These are phyloP conservation scores for Exobasidium rhododendri DNA, from an alignment of 1,284 basidiomycete species.

Conservation along the genomic window DNA sequence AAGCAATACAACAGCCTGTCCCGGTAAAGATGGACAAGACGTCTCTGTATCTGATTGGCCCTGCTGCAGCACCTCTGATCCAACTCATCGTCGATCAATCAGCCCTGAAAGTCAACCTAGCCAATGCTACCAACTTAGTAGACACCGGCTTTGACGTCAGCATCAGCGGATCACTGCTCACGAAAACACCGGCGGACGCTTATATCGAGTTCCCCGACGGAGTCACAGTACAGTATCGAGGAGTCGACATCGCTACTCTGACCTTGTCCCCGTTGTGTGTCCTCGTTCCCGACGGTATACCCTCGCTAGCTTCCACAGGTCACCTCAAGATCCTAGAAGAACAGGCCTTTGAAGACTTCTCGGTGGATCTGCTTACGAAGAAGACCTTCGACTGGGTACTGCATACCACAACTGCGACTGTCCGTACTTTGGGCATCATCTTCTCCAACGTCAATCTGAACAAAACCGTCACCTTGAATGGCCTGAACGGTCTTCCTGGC, in stretches of 20 bases:
- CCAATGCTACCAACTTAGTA: slow-evolving; percentile 64
- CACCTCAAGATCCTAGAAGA: slow-evolving; percentile 47
- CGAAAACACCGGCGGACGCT: slow-evolving; percentile 58
- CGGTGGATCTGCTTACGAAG: slow-evolving; percentile 67
- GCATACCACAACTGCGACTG: slow-evolving; percentile 63
- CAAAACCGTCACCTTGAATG: slow-evolving; percentile 68
- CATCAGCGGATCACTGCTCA: slow-evolving; percentile 46
- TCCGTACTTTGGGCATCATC: slow-evolving; percentile 68
- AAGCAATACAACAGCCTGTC: slow-evolving; percentile 66
- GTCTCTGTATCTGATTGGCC: slow-evolving; percentile 68
- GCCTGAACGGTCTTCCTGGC: slow-evolving; percentile 66
- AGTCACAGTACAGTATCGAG: slow-evolving; percentile 66
- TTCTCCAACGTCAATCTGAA: slow-evolving; percentile 67
- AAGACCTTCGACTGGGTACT: slow-evolving; percentile 70
- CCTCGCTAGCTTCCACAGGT: slow-evolving; percentile 61
- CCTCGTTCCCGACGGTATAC: slow-evolving; percentile 67
- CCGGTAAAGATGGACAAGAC: slow-evolving; percentile 67
- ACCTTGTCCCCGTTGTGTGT: slow-evolving; percentile 69
- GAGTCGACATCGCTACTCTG: slow-evolving; percentile 67
- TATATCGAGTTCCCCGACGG: slow-evolving; percentile 56
- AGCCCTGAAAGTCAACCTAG: slow-evolving; percentile 62
- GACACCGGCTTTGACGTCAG: slow-evolving; percentile 53
- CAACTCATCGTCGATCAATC: slow-evolving; percentile 68
- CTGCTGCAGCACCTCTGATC: slow-evolving; percentile 62
- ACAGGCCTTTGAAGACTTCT: slow-evolving; percentile 64